A percentile compares a stretch with the other conserved stretches of the same genome.
phyloP scores from a whole-genome alignment of 1,284 basidiomycete species.

The Boletus sp. region DNA sequence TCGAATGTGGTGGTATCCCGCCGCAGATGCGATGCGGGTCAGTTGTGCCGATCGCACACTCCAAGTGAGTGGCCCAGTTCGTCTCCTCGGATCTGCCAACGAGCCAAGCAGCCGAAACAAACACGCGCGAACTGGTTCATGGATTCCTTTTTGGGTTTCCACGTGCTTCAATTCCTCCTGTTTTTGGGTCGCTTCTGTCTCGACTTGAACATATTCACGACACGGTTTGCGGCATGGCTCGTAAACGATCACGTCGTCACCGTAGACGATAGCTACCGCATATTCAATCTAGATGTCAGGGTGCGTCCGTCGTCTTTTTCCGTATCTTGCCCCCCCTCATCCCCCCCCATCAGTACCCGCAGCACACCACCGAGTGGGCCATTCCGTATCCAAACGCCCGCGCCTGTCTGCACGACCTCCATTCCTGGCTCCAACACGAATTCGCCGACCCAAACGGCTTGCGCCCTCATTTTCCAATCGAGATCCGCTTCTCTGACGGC shows the following conservation, averaged over 20 bases:
- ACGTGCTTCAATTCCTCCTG: slow-evolving; percentile 80
- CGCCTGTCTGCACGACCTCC: slow-evolving; percentile 75
- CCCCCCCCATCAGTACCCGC: slow-evolving; percentile 57
- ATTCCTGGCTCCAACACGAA: slow-evolving; percentile 76
- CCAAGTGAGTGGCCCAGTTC: slow-evolving; percentile 57
- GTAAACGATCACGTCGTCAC: slow-evolving; percentile 50
- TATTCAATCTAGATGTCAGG: slow-evolving; percentile 86
- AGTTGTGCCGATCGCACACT: slow-evolving; percentile 76
- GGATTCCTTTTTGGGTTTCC: slow-evolving; percentile 70
- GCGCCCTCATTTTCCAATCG: slow-evolving; percentile 91
- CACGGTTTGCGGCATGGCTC: slow-evolving; percentile 66
- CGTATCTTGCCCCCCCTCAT: slow-evolving; percentile 19
- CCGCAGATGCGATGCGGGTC: slow-evolving; percentile 74
- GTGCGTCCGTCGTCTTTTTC: slow-evolving; percentile 49
- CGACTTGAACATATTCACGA: slow-evolving; percentile 58
- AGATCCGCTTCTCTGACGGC: slow-evolving; percentile 86
- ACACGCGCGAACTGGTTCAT: slow-evolving; percentile 67
- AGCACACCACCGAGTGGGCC: slow-evolving; percentile 94
- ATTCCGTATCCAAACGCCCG: slow-evolving; percentile 72
- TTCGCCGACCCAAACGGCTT: slow-evolving; percentile 70
- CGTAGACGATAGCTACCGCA: slow-evolving; percentile 74
- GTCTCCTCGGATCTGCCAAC: slow-evolving; percentile 36
- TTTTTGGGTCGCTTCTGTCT: slow-evolving; percentile 67
- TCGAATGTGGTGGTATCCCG: slow-evolving; percentile 96
- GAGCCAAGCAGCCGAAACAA: slow-evolving; percentile 46